These are phyloP conservation scores for Teunomyces tritomae DNA, from an alignment of 805 yeast species.

Conservation along the genomic window DNA sequence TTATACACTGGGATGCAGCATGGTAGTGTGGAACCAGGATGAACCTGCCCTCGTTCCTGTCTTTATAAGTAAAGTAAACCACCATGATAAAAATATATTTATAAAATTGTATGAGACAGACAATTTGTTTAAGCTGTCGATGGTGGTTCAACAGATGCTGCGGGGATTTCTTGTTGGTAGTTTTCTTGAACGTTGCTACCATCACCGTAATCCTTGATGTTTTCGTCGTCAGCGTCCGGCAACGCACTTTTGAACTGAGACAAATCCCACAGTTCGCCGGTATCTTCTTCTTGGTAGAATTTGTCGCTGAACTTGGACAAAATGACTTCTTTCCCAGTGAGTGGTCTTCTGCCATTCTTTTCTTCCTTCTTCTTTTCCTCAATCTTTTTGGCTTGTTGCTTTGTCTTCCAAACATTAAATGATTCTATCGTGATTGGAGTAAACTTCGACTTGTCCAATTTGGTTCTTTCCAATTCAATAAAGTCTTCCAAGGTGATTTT, in stretches of 20 bases:
- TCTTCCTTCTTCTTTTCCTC: conserved; percentile 30
- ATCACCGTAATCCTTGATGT: conserved; percentile 72
- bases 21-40: neutral
- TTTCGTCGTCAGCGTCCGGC: conserved; percentile 46
- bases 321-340: conserved; percentile 70
- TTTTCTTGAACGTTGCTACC: conserved; percentile 41
- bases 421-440: conserved; percentile 86
- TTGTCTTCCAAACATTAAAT: conserved; percentile 79
- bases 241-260: conserved; percentile 53
- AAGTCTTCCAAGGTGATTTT: conserved; percentile 94
- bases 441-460: conserved; percentile 66
- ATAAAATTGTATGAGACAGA: neutral
- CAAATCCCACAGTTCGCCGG: conserved; percentile 55
- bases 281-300: conserved; percentile 52
- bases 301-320: conserved; percentile 58
- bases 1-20: conserved; percentile 3
- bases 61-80: neutral
- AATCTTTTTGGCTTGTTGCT: conserved; percentile 58
- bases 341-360: conserved; percentile 42
- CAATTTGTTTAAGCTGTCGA: conserved; percentile 2
- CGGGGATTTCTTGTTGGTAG: conserved; percentile 13
- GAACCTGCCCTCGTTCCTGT: conserved; percentile 1
- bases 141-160: neutral
- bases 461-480: conserved; percentile 87
- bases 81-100: neutral